Evolutionary conservation across 176 grass and related monocot species (phyloP), one percentile per base, ranked within the genome.

Genomic region (Poa pratensis): DNA sequence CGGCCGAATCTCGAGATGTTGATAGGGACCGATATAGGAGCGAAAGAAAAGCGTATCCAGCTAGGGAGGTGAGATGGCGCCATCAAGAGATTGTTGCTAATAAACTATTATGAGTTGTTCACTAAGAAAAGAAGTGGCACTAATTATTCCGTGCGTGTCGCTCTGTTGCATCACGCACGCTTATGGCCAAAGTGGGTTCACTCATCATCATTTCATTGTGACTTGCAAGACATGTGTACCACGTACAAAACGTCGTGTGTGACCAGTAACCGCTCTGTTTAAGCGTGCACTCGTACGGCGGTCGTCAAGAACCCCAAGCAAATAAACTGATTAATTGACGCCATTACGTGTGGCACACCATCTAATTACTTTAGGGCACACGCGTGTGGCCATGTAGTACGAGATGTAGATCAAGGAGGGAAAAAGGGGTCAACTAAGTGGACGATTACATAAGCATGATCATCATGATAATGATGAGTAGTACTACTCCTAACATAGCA

Each of bases 371-470:
- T 53, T 4, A 19, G 45, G 1, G 63, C 15, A 34, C 10, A 57
- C 1, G 53, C 32, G 39, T 7, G 28, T 61, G 43, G 3, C 27
- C 32, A 35, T 20, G 19, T 40, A 81, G 51, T 73, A 40, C 32
- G 30, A 16, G 55, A 40, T 12, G 64, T 79, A 40, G 64, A n/a
- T n/a, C n/a, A 65, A 32, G 2, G 20, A 78, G 45, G 9, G 30
- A 5, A 14, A 26, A 79, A 26, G 0, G 24, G 46, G 79, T 90
- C 74, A 86, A 72, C 9, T 67, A 23, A 16, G 42, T 51, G 26
- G 58, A 48, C 65, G 80, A 83, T 86, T 79, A 15, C 79, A 58
- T 57, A 73, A 78, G 83, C 50, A 23, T 64, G 60, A 69, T 69
- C 19, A 13, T 64, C 42, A 28, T 18, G 62, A 75, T 59, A 78